These are phyloP conservation scores for Quercus gilva DNA, from an alignment of 306 rosid genomes.

Conservation along the genomic window DNA sequence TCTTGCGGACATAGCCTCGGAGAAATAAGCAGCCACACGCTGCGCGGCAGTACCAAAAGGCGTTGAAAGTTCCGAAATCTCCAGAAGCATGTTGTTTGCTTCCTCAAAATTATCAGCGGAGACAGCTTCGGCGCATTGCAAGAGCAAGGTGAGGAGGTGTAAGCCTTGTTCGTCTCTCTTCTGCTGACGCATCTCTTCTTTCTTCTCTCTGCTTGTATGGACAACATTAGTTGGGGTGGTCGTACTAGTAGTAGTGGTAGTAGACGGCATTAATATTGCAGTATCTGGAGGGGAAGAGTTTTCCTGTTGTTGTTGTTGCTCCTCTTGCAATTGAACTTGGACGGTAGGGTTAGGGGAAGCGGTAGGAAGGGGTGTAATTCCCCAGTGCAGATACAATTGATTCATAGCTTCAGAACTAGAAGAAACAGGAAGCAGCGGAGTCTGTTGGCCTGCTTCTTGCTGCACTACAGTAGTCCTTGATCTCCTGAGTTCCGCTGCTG, in stretches of 20 bases:
- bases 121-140: constrained; percentile 94
- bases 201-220: constrained; percentile 45
- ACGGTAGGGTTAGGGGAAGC: constrained; percentile 21
- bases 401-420: constrained; percentile 22
- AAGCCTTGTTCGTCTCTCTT: constrained; percentile 86
- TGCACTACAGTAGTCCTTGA: constrained; percentile 14
- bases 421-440: too few species aligned
- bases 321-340: constrained; percentile 28
- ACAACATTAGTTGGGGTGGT: neutral
- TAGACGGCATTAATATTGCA: neutral
- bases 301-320: constrained; percentile 25
- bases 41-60: constrained; percentile 96
- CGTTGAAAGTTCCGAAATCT: constrained; percentile 82
- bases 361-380: constrained; percentile 22
- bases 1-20: constrained; percentile 95
- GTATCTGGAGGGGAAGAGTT: constrained; percentile 20
- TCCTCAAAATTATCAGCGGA: constrained; percentile 83
- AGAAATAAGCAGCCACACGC: constrained; percentile 94
- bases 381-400: constrained; percentile 59
- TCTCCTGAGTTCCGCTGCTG: constrained; percentile 6
- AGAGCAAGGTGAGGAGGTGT: constrained; percentile 79
- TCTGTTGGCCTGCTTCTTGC: neutral
- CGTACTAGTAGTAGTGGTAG: neutral
- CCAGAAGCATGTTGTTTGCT: constrained; percentile 75
- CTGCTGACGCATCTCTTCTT: constrained; percentile 72